Base-by-base conservation (phyloP, 768 basidiomycete genomes). In the Rhizopogon vinicolor region DNA sequence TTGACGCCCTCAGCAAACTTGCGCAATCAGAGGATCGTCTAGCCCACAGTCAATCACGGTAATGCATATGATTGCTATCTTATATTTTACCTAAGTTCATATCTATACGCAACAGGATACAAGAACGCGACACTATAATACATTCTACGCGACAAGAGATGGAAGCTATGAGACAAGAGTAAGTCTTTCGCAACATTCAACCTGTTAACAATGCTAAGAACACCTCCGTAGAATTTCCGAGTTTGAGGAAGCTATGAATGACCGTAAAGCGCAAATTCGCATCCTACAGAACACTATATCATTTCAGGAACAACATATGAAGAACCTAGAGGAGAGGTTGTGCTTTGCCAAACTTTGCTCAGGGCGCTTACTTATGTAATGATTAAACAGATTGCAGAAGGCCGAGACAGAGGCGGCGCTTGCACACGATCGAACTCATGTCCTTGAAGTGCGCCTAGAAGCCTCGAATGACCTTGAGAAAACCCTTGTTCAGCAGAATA, bases 151-250 rank as follows among this genome's bases (percentile, higher is more conserved):
- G 25, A 52, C 68, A 68, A 59, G 66, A 70, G 68, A 37, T 49
- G 48, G 48, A 49, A 18, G 66, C 68, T 41, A 61, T 68, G 70
- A 68, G 25, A 58, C 68, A 68, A 57, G 65, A 70, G 68, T 70
- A 44, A 1, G 58, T 39, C 18, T 50, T 44, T 41, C 10, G 40
- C 42, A 40, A n/a, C 13, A 16, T 53, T 54, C 59, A 52, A 56
- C 28, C 16, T 49, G 35, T 39, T 68, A 25, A 61, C 53, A 49
- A 44, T 51, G 16, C n/a, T 25, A 25, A 25, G 25, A 10, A 9
- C 19, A 19, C 13, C 28, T 33, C n/a, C 45, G 33, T 51, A 70
- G 68, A 53, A 63, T 68, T 51, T 45, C 51, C 51, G 55, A 61
- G 53, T 55, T 41, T 19, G 63, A 72, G 43, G 61, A 58, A 46